These are phyloP conservation scores for Symbiotaphrina buchneri DNA, from an alignment of 495 filamentous ascomycete genomes.

Conservation along the genomic window DNA sequence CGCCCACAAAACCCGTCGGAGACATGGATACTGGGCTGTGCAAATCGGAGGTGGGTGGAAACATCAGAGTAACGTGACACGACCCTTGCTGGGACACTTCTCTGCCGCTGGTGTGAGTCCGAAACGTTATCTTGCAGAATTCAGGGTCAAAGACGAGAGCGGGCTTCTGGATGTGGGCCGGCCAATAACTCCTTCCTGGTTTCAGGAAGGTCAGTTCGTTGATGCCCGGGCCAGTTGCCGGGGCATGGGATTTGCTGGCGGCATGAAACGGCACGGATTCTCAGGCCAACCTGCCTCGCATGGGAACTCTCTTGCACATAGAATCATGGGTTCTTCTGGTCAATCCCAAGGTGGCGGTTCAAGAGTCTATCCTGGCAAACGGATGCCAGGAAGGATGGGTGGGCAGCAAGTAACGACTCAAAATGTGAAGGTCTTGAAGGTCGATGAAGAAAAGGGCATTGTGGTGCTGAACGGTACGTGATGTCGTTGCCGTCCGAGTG, in stretches of 20 bases:
- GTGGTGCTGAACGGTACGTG: conserved; percentile 61
- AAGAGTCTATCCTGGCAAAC: conserved; percentile 82
- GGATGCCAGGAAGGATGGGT: conserved; percentile 94
- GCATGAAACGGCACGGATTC: conserved; percentile 90
- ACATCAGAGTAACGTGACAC: conserved; percentile 47
- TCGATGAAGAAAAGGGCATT: conserved; percentile 65
- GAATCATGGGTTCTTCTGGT: conserved; percentile 71
- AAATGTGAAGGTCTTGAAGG: conserved; percentile 71
- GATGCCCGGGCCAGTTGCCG: conserved; percentile 57
- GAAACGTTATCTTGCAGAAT: conserved; percentile 66
- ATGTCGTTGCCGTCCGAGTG: background rate
- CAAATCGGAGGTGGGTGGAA: conserved; percentile 73
- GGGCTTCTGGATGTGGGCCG: conserved; percentile 53
- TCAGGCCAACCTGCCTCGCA: conserved; percentile 76
- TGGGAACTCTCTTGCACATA: conserved; percentile 80
- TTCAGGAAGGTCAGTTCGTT: conserved; percentile 72
- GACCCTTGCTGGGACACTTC: conserved; percentile 69
- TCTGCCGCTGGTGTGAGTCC: conserved; percentile 54
- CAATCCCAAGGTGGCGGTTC: conserved; percentile 80
- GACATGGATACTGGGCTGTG: conserved; percentile 80
- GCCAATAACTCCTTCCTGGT: conserved; percentile 61
- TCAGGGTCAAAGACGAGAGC: conserved; percentile 49
- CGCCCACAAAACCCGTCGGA: conserved; percentile 53
- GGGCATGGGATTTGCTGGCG: conserved; percentile 86
- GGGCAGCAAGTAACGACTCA: conserved; percentile 66